Evolutionary conservation across 805 yeast genomes (phyloP).

Genomic region (Candida dendrica): DNA sequence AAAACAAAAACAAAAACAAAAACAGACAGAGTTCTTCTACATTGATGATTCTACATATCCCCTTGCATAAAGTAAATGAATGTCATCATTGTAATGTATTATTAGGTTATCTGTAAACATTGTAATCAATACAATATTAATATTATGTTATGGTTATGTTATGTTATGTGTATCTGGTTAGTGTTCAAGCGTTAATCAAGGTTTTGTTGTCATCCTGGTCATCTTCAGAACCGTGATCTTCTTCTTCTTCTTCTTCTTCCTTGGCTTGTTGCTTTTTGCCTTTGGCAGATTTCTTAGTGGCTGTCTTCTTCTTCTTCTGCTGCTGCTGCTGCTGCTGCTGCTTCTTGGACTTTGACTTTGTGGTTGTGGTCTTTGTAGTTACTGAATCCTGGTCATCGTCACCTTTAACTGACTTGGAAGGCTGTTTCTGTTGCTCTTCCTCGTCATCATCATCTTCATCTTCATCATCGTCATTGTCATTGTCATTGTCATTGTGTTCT

Average conservation of each 20-base stretch:
- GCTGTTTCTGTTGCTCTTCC: not conserved
- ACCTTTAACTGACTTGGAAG: not conserved
- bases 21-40: too few relatives aligned
- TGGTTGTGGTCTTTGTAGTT: not conserved
- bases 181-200: not conserved
- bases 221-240: constrained; percentile 1
- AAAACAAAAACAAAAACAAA: too few relatives aligned
- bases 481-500: not conserved
- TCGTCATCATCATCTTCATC: not conserved
- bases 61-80: too few relatives aligned
- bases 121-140: not conserved
- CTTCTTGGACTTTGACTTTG: not conserved
- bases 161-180: not conserved
- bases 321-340: not conserved
- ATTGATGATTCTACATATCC: too few relatives aligned
- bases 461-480: not conserved
- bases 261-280: not conserved
- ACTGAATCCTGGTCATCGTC: not conserved
- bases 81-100: too few relatives aligned
- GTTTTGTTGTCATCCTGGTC: constrained; percentile 11
- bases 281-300: not conserved
- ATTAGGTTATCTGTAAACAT: too few relatives aligned
- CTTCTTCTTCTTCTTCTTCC: constrained; percentile 1
- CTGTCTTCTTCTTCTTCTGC: not conserved
- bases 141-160: too few relatives aligned